Percentiles rank a stretch among this genome's conserved stretches.
phyloP scores from a whole-genome alignment of 768 basidiomycete species.

The Lactarius psammicola region DNA sequence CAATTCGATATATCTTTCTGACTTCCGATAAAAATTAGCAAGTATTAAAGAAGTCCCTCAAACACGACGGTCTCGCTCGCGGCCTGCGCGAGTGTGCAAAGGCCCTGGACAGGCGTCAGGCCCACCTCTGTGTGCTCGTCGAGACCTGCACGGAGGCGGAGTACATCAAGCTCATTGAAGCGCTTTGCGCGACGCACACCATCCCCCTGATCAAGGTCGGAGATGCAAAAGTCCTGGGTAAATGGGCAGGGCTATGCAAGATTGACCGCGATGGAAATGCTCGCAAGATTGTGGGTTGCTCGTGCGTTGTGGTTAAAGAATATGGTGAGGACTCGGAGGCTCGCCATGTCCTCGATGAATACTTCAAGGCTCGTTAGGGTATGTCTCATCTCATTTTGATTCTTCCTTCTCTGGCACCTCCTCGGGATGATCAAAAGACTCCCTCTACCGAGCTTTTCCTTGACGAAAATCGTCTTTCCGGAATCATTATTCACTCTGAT shows the following conservation, averaged over 20 bases:
- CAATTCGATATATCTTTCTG: not conserved
- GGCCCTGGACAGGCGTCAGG: slow-evolving; percentile 97
- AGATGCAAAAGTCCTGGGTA: slow-evolving; percentile 96
- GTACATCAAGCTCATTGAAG: slow-evolving; percentile 99
- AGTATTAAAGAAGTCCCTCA: slow-evolving; percentile 98
- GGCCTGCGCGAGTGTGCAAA: slow-evolving; percentile 98
- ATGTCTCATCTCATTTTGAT: slow-evolving; percentile 32
- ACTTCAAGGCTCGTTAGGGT: slow-evolving; percentile 91
- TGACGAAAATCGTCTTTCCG: slow-evolving; percentile 83
- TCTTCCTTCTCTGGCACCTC: slow-evolving; percentile 1
- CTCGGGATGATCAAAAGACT: slow-evolving; percentile 83
- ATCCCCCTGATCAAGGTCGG: slow-evolving; percentile 99
- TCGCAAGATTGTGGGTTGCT: slow-evolving; percentile 91
- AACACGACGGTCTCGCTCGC: slow-evolving; percentile 97
- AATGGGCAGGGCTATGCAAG: slow-evolving; percentile 99
- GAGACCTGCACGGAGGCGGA: slow-evolving; percentile 99
- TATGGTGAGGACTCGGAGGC: slow-evolving; percentile 95
- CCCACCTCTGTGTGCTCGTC: slow-evolving; percentile 97
- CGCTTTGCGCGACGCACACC: slow-evolving; percentile 98
- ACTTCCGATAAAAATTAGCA: slow-evolving; percentile 50
- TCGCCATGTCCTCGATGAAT: slow-evolving; percentile 87
- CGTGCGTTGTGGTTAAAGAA: slow-evolving; percentile 96
- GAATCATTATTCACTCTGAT: slow-evolving; percentile 88
- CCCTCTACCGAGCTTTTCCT: slow-evolving; percentile 79
- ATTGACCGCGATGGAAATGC: slow-evolving; percentile 99